Evolutionary conservation across 2,329 filamentous ascomycete genomes (phyloP), one percentile per base, ranked within the genome.

Genomic region (Emmonsiellopsis sp.): DNA sequence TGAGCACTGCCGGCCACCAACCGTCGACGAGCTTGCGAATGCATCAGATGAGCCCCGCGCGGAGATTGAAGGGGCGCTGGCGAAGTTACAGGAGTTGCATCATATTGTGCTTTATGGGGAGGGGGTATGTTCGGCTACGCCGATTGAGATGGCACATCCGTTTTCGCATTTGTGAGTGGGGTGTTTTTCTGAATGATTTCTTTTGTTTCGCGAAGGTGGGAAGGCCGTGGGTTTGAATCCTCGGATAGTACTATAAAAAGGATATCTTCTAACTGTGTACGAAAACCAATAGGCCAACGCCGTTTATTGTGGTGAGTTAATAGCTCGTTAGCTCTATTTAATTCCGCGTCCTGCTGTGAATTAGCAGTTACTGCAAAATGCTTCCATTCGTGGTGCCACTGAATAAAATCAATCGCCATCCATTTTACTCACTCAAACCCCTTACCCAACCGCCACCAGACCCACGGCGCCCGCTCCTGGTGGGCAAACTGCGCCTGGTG

Each of bases 61-160:
- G 32, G 40, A 45, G n/a, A 46, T 32, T 14, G 8, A 17, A 21
- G 31, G 14, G 1, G 10, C 32, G 5, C 32, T 52, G 27, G 11
- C 1, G 1, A 13, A 45, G 21, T 31, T 52, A 1, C 13, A 52
- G 32, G 42, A 52, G 14, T 13, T 21, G 21, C 49, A 52, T 27
- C 49, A 52, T 36, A 52, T 52, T 10, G 49, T 52, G 14, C 49
- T 52, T 10, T 52, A 52, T 46, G 40, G 34, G 13, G 39, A 52
- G 9, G 14, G 42, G 7, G 6, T 46, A 14, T 52, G 49, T 40
- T 17, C 49, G 34, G 39, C 42, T 8, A 42, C 49, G 11, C 49
- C 49, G 7, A 46, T 52, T 34, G 49, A 39, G 11, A 52, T 52
- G 49, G 49, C 49, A 2, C 49, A 52, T 46, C 49, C 49, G 27